Conservation (phyloP, 1,139 yeast species). For the Wickerhamiella infanticola region DNA sequence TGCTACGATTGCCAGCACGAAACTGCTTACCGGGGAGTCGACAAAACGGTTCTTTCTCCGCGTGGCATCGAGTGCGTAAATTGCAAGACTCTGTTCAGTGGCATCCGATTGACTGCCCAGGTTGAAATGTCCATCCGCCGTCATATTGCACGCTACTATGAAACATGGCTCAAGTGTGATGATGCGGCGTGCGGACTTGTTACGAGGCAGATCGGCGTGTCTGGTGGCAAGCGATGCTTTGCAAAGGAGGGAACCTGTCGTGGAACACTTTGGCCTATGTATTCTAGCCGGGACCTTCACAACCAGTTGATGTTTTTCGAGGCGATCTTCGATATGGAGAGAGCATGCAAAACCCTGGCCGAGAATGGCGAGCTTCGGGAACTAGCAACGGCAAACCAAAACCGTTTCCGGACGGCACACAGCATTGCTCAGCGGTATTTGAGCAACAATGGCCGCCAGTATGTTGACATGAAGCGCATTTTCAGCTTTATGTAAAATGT, state of each 20-base stretch:
- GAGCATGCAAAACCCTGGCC: conserved; percentile 35
- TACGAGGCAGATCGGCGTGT: conserved; percentile 79
- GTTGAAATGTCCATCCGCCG: conserved; percentile 54
- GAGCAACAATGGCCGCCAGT: conserved; percentile 75
- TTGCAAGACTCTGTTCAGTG: conserved; percentile 39
- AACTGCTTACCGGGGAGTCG: conserved; percentile 65
- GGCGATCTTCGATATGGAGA: conserved; percentile 68
- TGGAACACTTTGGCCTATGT: conserved; percentile 70
- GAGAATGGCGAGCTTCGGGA: conserved; percentile 38
- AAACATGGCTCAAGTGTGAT: conserved; percentile 75
- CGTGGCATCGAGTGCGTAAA: conserved; percentile 57
- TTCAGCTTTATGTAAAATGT: conserved; percentile 25
- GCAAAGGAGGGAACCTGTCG: conserved; percentile 43
- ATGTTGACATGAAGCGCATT: conserved; percentile 71
- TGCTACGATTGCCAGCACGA: conserved; percentile 48
- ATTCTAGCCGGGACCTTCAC: conserved; percentile 67
- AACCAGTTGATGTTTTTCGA: conserved; percentile 72
- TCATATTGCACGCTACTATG: conserved; percentile 63
- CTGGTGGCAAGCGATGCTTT: conserved; percentile 73
- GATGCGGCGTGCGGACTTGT: conserved; percentile 67
- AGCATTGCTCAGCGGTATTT: conserved; percentile 62
- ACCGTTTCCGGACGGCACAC: conserved; percentile 39
- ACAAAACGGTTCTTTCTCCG: conserved; percentile 30
- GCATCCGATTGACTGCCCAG: conserved; percentile 49
- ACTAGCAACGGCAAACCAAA: conserved; percentile 67